Evolutionary conservation across 805 yeast genomes (phyloP), one percentile per base, ranked within the genome.

Genomic region (Clavispora phyllophila): DNA sequence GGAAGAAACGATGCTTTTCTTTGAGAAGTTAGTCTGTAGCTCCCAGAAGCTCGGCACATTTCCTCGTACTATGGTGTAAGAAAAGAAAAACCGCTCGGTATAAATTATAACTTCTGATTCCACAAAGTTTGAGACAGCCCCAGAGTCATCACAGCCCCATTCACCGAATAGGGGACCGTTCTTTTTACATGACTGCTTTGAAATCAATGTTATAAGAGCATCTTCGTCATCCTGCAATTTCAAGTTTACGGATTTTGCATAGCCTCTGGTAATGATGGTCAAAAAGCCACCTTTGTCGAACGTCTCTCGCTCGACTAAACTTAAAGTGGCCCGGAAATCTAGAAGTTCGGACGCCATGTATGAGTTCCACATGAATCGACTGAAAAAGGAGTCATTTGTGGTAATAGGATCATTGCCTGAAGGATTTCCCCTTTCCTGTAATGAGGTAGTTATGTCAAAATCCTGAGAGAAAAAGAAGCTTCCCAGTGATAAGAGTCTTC

Each of bases 41-140:
- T 76, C 75, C 81, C 81, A 78, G 49, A 72, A 73, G 17, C 74
- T 60, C 3, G 83, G 83, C 9, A 74, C 77, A 52, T 78, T 78
- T 1, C 82, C 82, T 39, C 78, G 55, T 4, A 76, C 53, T 19
- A 75, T 61, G 6, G 73, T 65, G 44, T 74, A 73, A 5, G 78
- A 61, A 48, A 70, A 67, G 49, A 73, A 66, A 43, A 55, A 69
- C 36, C 54, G 62, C 24, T 61, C 64, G 5, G 72, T 62, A 37
- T 73, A 72, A 9, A 76, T 53, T 8, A 77, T 63, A 13, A 76
- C 54, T 55, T 78, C 82, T 4, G 78, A 65, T 50, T 78, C 82
- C 18, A 69, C 75, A 51, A 65, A 76, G 50, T 77, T 76, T 3
- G 80, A 66, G 12, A 68, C 78, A 18, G 68, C 66, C 1, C 82